Evolutionary conservation across 2,329 filamentous ascomycete genomes (phyloP), one percentile per base, ranked within the genome.

Genomic region (Fusarium xyrophilum): DNA sequence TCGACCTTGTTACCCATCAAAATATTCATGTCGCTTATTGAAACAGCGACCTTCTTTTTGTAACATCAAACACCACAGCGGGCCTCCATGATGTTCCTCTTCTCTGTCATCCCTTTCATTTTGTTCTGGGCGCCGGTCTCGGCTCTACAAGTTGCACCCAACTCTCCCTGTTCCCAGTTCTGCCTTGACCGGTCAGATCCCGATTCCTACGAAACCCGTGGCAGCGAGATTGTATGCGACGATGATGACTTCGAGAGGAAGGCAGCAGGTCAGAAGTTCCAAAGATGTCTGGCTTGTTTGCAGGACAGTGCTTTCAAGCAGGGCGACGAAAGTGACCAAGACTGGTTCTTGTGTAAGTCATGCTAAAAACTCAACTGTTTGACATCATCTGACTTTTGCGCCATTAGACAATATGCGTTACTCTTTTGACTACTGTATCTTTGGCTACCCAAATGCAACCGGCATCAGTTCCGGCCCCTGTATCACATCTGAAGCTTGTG

Each of bases 341-440:
- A 79, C 48, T 87, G 85, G 85, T 87, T 87, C 64, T 69, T 87
- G 43, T 86, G 85, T 87, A 80, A 77, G 85, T 77, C n/a, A 36
- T 19, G 35, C 28, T 51, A 25, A 15, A 32, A 12, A 36, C 32
- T 11, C 7, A 21, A 10, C 30, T 30, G 9, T 19, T 7, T 19
- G 3, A 12, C 28, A 9, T 28, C 14, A 36, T 43, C 42, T 60
- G 48, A 64, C 30, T 43, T n/a, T n/a, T 21, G 19, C 23, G 13
- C 30, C 4, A 7, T 32, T 23, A 87, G 85, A 88, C 66, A 87
- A 88, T 66, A 72, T 86, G 43, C 79, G 85, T 65, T 87, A 85
- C 72, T 78, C 82, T 15, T 79, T 86, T 44, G 80, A 83, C 57
- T 82, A 82, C 63, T 88, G 85, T 71, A 69, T 87, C 47, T 84